phyloP scores from a whole-genome alignment of 2,329 filamentous ascomycete genomes.

The Aureobasidium subglaciale region DNA sequence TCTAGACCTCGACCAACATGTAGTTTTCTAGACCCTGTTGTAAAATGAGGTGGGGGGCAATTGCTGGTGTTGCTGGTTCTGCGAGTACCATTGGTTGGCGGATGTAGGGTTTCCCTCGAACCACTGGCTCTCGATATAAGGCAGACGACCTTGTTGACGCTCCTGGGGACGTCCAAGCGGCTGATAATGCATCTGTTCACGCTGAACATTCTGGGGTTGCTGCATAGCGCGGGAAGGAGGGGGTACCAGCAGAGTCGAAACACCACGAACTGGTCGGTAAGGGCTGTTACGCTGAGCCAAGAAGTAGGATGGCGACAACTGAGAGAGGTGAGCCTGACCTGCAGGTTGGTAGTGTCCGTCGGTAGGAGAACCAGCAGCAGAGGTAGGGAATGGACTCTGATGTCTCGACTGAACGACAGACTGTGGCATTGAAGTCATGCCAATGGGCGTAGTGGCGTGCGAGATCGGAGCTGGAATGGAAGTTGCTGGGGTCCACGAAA shows the following conservation, averaged over 20 bases:
- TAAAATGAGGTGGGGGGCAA: constrained; percentile 8
- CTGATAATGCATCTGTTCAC: constrained; percentile 47
- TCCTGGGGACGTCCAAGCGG: constrained; percentile 42
- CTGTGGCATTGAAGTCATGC: constrained; percentile 16
- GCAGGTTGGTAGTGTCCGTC: constrained; percentile 46
- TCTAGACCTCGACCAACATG: not conserved
- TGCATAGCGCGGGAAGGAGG: constrained; percentile 74
- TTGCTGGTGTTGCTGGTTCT: not conserved
- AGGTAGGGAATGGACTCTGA: constrained; percentile 46
- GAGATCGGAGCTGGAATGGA: constrained; percentile 18
- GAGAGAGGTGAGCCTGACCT: constrained; percentile 35
- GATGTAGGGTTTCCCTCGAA: constrained; percentile 21
- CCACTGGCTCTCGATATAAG: constrained; percentile 33
- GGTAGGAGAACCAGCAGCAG: constrained; percentile 60
- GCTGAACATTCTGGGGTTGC: constrained; percentile 36
- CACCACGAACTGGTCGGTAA: constrained; percentile 81
- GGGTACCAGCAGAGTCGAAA: constrained; percentile 85
- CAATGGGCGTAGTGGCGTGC: constrained; percentile 18
- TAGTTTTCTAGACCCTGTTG: not conserved
- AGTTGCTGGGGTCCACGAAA: constrained; percentile 44
- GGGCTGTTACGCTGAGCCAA: constrained; percentile 83
- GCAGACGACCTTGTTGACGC: constrained; percentile 37
- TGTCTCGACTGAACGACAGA: constrained; percentile 37
- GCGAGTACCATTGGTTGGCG: constrained; percentile 14
- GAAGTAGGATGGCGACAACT: constrained; percentile 81